These are phyloP conservation scores for Neurospora sp. DNA, from an alignment of 495 filamentous ascomycete species.

Conservation along the genomic window DNA sequence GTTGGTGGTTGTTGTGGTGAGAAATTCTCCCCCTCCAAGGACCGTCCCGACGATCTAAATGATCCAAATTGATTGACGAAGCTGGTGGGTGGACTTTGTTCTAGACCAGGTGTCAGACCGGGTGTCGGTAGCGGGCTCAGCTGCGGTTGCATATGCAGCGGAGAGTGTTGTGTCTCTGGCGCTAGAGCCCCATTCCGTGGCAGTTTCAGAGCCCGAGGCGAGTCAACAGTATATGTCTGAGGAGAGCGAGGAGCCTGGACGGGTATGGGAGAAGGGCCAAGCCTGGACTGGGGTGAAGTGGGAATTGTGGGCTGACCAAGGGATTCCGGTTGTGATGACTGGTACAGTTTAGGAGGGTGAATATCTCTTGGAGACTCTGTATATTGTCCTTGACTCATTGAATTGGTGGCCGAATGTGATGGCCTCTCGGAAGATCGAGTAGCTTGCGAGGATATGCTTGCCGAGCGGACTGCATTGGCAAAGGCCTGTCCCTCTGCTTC, in stretches of 20 bases:
- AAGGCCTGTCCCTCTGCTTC: conserved; percentile 63
- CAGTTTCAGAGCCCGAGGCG: neutral
- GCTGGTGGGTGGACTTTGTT: conserved; percentile 8
- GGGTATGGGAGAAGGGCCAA: neutral
- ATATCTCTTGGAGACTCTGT: conserved; percentile 17
- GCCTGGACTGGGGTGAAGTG: neutral
- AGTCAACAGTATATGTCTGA: neutral
- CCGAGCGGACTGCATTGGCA: conserved; percentile 38
- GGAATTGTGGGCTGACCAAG: neutral
- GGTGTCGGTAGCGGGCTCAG: neutral
- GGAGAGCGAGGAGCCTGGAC: neutral
- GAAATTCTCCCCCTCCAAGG: conserved; percentile 14
- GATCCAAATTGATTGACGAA: conserved; percentile 16
- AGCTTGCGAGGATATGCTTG: conserved; percentile 7
- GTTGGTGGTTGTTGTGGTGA: neutral
- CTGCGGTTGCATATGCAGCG: neutral
- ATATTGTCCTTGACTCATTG: conserved; percentile 1
- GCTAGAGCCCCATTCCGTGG: neutral
- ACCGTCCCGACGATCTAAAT: conserved; percentile 14
- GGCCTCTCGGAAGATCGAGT: neutral
- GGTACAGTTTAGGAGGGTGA: neutral
- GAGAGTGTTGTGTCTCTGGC: neutral
- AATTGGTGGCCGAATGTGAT: neutral
- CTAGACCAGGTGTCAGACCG: neutral
- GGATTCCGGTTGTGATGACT: neutral